Percentiles rank a stretch among this genome's conserved stretches.
Conservation (phyloP, 202 grass and related monocot species). For the Miscanthus sacchariflorus region DNA sequence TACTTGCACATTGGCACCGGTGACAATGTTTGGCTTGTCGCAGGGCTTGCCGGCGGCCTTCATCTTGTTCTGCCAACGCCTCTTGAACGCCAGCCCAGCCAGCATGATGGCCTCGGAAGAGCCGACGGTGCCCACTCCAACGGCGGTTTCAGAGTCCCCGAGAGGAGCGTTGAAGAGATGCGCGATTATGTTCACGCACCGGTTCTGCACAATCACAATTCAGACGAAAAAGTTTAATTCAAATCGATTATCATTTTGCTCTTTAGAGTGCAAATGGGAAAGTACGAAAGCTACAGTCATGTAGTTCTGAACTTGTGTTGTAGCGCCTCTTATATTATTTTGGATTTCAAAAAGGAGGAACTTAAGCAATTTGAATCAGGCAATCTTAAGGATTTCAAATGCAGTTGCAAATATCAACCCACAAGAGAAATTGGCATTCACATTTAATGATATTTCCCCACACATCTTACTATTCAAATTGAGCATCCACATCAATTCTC, state of each 20-base stretch:
- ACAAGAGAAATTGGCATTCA: not conserved
- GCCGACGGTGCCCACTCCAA: constrained; percentile 88
- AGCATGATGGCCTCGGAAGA: constrained; percentile 98
- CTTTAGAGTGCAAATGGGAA: not conserved
- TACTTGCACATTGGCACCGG: constrained; percentile 93
- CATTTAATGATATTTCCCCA: not conserved
- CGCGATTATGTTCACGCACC: constrained; percentile 97
- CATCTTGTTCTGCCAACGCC: constrained; percentile 92
- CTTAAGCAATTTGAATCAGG: not conserved
- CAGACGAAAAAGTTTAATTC: not conserved
- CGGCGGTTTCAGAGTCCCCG: constrained; percentile 70
- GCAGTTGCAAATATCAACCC: not conserved
- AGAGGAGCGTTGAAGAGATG: constrained; percentile 95
- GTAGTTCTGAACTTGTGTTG: not conserved
- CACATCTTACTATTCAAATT: not conserved
- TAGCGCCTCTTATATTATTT: not conserved
- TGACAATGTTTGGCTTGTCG: constrained; percentile 98
- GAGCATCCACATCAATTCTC: not conserved
- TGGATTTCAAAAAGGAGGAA: not conserved
- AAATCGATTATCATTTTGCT: not conserved
- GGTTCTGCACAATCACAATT: constrained; percentile 61
- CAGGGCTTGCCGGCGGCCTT: constrained; percentile 78
- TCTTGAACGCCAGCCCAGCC: constrained; percentile 93
- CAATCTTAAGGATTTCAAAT: not conserved
- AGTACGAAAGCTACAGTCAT: not conserved